A percentile compares a stretch with the other conserved stretches of the same genome.
These are phyloP conservation scores for Ustilago loliicola DNA, from an alignment of 1,284 basidiomycete genomes.

Conservation along the genomic window DNA sequence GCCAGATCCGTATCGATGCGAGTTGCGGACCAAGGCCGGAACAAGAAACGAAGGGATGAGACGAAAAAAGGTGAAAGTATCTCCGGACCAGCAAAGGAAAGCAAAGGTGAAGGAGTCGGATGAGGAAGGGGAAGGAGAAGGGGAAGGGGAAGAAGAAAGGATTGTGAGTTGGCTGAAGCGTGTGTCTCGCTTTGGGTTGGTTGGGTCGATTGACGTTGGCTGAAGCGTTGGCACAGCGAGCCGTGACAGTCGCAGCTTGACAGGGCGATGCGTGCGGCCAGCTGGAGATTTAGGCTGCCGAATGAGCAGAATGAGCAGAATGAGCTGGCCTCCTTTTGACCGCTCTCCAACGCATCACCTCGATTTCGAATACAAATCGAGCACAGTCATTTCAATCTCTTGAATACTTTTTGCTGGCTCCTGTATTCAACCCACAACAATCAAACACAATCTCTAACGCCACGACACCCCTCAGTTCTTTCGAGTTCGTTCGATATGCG, in stretches of 20 bases:
- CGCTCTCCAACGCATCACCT: neutral
- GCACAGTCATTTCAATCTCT: neutral
- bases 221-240: neutral
- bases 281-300: neutral
- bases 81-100: slow-evolving; percentile 3
- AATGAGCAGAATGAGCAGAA: neutral
- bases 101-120: neutral
- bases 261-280: neutral
- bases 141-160: neutral
- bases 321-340: neutral
- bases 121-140: neutral
- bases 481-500: too few species aligned
- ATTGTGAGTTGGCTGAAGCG: neutral
- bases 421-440: slow-evolving; percentile 1
- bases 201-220: neutral
- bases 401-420: neutral
- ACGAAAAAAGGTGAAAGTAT: neutral
- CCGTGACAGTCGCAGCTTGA: neutral
- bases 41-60: slow-evolving; percentile 1
- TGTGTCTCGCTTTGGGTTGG: too few species aligned
- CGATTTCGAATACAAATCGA: neutral
- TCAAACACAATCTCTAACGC: neutral
- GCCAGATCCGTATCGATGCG: slow-evolving; percentile 1
- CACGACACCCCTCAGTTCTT: neutral
- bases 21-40: neutral